These are phyloP conservation scores for Aspergillus sp. DNA, from an alignment of 2,329 filamentous ascomycete genomes.

Conservation along the genomic window DNA sequence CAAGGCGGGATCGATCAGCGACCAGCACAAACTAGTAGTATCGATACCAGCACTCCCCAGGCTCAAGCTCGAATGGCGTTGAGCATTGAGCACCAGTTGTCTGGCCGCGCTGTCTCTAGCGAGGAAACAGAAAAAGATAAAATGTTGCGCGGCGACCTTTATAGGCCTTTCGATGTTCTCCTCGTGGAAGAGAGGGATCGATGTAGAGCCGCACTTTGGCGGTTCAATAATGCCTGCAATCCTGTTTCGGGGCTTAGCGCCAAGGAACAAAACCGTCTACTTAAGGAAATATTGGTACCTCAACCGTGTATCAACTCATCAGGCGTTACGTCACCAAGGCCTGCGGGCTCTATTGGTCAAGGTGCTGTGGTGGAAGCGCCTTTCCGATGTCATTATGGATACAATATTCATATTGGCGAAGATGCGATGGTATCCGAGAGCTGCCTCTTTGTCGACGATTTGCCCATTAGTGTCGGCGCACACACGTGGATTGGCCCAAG, in stretches of 20 bases:
- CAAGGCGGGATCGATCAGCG: constrained; percentile 39
- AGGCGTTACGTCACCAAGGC: constrained; percentile 54
- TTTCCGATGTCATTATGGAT: constrained; percentile 92
- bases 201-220: constrained; percentile 77
- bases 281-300: constrained; percentile 41
- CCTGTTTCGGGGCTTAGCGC: constrained; percentile 69
- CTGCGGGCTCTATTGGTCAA: constrained; percentile 64
- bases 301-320: constrained; percentile 43
- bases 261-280: constrained; percentile 41
- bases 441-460: constrained; percentile 85
- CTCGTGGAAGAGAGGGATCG: constrained; percentile 80
- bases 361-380: constrained; percentile 80
- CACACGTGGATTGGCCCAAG: constrained; percentile 70
- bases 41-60: constrained; percentile 43
- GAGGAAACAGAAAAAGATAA: constrained; percentile 76
- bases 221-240: constrained; percentile 82
- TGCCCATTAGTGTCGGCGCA: constrained; percentile 76
- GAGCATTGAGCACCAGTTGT: constrained; percentile 42
- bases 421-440: constrained; percentile 80
- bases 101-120: constrained; percentile 40
- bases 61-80: constrained; percentile 46
- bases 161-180: constrained; percentile 74
- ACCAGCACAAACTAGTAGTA: constrained; percentile 31
- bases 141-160: constrained; percentile 80
- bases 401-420: constrained; percentile 86